A percentile compares a stretch with the other conserved stretches of the same genome.
Conservation (phyloP, 805 yeast species). For the Metschnikowia picachoensis region DNA sequence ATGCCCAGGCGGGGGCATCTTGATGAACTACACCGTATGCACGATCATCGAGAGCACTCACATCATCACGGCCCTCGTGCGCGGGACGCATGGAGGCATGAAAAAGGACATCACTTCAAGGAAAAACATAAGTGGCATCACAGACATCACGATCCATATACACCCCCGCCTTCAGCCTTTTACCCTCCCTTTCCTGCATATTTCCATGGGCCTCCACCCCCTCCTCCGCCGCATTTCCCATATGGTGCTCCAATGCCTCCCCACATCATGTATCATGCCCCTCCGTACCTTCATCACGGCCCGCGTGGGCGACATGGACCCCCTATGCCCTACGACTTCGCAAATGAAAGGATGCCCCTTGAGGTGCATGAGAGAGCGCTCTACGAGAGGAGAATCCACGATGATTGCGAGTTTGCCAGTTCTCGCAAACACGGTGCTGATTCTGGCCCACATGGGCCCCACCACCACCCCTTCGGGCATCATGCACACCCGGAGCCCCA, state of each 20-base stretch:
- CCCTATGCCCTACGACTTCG: no score
- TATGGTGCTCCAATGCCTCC: slow-evolving; percentile 4
- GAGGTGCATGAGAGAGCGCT: no score
- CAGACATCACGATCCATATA: background rate
- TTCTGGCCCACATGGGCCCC: background rate
- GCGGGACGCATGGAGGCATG: background rate
- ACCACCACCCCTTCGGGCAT: background rate
- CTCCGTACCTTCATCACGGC: slow-evolving; percentile 1
- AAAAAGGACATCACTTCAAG: background rate
- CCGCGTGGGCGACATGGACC: background rate
- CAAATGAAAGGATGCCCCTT: no score
- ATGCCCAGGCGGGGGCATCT: background rate
- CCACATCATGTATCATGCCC: slow-evolving; percentile 1
- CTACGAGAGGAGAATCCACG: no score
- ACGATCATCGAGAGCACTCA: background rate
- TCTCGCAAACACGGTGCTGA: background rate
- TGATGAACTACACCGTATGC: background rate
- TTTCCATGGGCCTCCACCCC: slow-evolving; percentile 4
- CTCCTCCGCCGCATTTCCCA: slow-evolving; percentile 12
- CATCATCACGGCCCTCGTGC: background rate
- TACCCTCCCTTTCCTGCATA: slow-evolving; percentile 13
- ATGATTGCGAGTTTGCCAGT: background rate
- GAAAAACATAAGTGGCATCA: background rate
- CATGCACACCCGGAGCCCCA: background rate
- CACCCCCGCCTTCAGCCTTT: slow-evolving; percentile 1